These are phyloP conservation scores for Mucor piriformis DNA, from an alignment of 371 early-diverging fungal genomes.

Conservation along the genomic window DNA sequence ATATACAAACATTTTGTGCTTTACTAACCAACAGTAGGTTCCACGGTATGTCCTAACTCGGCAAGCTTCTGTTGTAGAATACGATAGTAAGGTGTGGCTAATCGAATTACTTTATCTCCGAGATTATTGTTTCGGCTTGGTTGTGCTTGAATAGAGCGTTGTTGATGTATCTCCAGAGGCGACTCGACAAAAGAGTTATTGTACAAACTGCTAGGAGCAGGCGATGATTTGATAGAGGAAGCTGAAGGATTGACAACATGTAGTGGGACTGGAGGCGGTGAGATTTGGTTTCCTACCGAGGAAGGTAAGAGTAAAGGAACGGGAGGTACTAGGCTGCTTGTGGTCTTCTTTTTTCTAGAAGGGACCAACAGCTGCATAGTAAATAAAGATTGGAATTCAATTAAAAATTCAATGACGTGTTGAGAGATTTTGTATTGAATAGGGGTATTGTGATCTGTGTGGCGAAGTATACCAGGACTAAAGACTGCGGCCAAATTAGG, in stretches of 20 bases:
- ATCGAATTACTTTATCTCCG: background rate
- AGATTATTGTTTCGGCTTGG: background rate
- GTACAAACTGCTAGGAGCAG: background rate
- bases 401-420: constrained; percentile 56
- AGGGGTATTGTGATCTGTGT: constrained; percentile 57
- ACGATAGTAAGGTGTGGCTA: constrained; percentile 6
- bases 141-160: background rate
- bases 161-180: constrained; percentile 1
- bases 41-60: background rate
- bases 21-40: constrained; percentile 18
- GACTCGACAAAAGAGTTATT: constrained; percentile 11
- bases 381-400: constrained; percentile 53
- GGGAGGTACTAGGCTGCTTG: constrained; percentile 6
- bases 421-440: constrained; percentile 61
- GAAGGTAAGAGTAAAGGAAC: constrained; percentile 23
- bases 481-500: constrained; percentile 60
- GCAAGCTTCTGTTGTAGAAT: background rate
- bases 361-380: constrained; percentile 29
- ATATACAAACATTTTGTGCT: background rate
- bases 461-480: constrained; percentile 59
- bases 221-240: background rate
- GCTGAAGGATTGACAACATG: too few species aligned
- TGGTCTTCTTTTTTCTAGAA: constrained; percentile 1
- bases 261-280: background rate
- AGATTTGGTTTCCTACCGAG: background rate